Base-by-base conservation (phyloP, 768 basidiomycete species). In the Rossbeevera mucosa region DNA sequence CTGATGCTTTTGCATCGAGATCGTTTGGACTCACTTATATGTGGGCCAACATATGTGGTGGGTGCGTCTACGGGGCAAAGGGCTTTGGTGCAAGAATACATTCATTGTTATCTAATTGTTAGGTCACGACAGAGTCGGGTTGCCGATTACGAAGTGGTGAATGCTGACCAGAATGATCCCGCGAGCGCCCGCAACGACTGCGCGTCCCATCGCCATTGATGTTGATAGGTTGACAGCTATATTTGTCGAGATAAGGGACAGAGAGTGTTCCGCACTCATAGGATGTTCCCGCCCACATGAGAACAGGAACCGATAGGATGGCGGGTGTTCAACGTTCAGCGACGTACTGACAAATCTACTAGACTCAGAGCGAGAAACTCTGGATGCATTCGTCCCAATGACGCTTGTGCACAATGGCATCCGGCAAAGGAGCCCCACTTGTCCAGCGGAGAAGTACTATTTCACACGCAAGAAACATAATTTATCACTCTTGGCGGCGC, bases 401-500 rank as follows among this genome's bases (percentile, higher is more conserved):
- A n/a, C n/a, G n/a, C n/a, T n/a, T n/a, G n/a, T n/a, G n/a, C n/a
- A n/a, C n/a, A n/a, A n/a, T n/a, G n/a, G n/a, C n/a, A n/a, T n/a
- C n/a, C 44, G 45, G 44, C 26, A 31, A 36, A 30, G 38, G 46
- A 24, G 28, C 25, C 13, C 33, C n/a, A 36, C 33, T 18, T 30
- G 22, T 47, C 51, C 22, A 33, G 24, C 21, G 24, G 25, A 48
- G 30, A 13, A 52, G 36, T 38, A 16, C 16, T n/a, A 6, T 18
- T 50, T 49, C 46, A 25, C 47, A 28, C 51, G 33, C 53, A 24
- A 38, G 4, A 20, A 14, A 21, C 25, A 22, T 25, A n/a, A n/a
- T n/a, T n/a, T 22, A 24, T 38, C 30, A 18, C 18, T 8, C 48
- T 47, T 22, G 22, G 53, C 50, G 59, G 57, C 57, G 55, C 58